Percentiles rank a stretch among this genome's conserved stretches.
phyloP scores from a whole-genome alignment of 495 filamentous ascomycete genomes.

The Penicilliopsis zonata region DNA sequence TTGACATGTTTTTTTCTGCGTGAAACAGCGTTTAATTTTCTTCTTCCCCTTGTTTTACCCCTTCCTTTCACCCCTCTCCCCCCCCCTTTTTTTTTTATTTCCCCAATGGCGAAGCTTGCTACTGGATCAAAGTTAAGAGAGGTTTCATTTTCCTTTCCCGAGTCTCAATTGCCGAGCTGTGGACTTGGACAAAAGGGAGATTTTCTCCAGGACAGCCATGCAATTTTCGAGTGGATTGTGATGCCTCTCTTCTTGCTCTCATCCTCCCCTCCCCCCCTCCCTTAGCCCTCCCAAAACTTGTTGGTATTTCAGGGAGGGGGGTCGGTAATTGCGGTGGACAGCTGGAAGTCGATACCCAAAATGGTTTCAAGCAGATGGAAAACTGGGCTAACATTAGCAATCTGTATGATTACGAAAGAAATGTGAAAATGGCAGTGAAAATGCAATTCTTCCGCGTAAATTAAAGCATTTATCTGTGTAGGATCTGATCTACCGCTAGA shows the following conservation, averaged over 20 bases:
- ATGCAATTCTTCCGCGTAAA: slow-evolving; percentile 5
- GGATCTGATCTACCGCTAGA: not conserved
- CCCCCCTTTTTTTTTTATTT: not conserved
- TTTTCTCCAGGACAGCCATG: too few species aligned
- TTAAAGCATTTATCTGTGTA: not conserved
- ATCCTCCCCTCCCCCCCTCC: too few species aligned
- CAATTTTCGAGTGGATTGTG: too few species aligned
- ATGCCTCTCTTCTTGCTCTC: too few species aligned
- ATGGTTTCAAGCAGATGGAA: slow-evolving; percentile 6
- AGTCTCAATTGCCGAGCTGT: too few species aligned
- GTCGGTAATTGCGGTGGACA: slow-evolving; percentile 4
- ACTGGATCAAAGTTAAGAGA: not conserved
- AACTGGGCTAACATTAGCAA: slow-evolving; percentile 11
- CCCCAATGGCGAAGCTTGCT: not conserved
- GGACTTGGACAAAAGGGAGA: too few species aligned
- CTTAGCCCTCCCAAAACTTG: too few species aligned
- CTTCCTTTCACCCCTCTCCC: not conserved
- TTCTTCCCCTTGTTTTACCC: slow-evolving; percentile 1
- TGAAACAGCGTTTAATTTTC: slow-evolving; percentile 10
- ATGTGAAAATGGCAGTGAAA: slow-evolving; percentile 26
- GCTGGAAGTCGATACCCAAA: not conserved
- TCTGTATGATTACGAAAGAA: slow-evolving; percentile 37
- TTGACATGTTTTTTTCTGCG: slow-evolving; percentile 2
- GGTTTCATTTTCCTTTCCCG: not conserved
- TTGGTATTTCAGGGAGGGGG: too few species aligned